Base-by-base conservation (phyloP, 345 rosid species). In the Laguncularia racemosa region DNA sequence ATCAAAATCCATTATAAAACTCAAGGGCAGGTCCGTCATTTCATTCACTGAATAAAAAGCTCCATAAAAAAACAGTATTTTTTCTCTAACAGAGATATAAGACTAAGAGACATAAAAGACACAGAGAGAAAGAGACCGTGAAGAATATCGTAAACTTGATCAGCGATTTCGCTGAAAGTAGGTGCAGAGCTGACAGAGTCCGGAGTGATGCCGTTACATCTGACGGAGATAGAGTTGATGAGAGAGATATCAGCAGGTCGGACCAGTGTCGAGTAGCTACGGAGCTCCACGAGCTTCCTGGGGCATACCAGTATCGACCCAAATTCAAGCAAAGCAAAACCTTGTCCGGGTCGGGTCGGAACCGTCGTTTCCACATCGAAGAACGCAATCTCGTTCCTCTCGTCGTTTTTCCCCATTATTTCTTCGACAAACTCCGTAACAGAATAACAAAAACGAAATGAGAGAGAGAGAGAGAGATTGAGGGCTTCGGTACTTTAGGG, bases 281-380 rank as follows among this genome's bases (percentile, higher is more conserved):
- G 12, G 52, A 84, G 80, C 85, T 83, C 97, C 53, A 44, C 77
- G 0, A 92, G 88, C 74, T 69, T 89, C 69, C 67, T 76, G 2
- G 98, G 84, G 68, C 98, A 89, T 1, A 92, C 89, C 47, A 89
- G 76, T 48, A 92, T 92, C 48, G 97, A 74, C 47, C 98, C 98
- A 60, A 92, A 92, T 72, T 92, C 98, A 1, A 86, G 82, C 21
- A 92, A 70, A 18, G 81, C 81, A 53, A 54, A 74, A 16, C 78
- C 65, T 73, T 89, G 93, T 14, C 96, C 85, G 0, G 76, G 10
- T 12, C 83, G 75, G 44, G 53, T 62, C 0, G 97, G 98, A 3
- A 84, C 68, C 1, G 98, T 92, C 13, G 98, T 92, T 58, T 92
- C 98, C 0, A 89, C 23, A 68, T 92, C 97, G 71, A 92, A 89